Conservation (phyloP, 73 alveolate genomes). For the Paramecium bursaria region DNA sequence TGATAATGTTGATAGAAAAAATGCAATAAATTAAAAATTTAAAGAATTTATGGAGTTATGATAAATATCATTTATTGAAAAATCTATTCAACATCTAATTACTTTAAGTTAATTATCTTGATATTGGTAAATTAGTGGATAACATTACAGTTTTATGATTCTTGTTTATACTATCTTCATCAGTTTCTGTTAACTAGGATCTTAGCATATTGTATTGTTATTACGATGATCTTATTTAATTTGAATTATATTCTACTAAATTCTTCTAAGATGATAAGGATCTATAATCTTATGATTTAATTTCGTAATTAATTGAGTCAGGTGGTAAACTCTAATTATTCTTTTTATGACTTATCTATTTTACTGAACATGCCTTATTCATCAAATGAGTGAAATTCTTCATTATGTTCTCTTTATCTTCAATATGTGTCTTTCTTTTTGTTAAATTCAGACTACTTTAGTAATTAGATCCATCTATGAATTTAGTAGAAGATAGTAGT, state of each 20-base stretch:
- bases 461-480: no score
- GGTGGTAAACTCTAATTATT: constrained; percentile 57
- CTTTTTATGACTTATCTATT: constrained; percentile 9
- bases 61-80: not conserved
- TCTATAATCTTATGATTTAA: constrained; percentile 10
- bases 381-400: constrained; percentile 13
- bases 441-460: no score
- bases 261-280: no score
- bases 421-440: constrained; percentile 16
- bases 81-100: not conserved
- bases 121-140: no score
- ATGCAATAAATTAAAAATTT: constrained; percentile 14
- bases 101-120: not conserved
- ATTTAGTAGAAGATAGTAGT: no score
- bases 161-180: constrained; percentile 46
- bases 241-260: no score
- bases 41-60: constrained; percentile 6
- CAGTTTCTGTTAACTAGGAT: constrained; percentile 20
- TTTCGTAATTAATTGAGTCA: not conserved
- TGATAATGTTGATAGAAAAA: constrained; percentile 18
- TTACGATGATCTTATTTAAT: constrained; percentile 30
- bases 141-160: constrained; percentile 16
- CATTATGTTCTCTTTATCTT: constrained; percentile 28
- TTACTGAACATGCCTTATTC: not conserved
- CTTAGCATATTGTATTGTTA: not conserved